Evolutionary conservation across 1,284 basidiomycete species (phyloP), one percentile per base, ranked within the genome.

Genomic region (Tilletia horrida): DNA sequence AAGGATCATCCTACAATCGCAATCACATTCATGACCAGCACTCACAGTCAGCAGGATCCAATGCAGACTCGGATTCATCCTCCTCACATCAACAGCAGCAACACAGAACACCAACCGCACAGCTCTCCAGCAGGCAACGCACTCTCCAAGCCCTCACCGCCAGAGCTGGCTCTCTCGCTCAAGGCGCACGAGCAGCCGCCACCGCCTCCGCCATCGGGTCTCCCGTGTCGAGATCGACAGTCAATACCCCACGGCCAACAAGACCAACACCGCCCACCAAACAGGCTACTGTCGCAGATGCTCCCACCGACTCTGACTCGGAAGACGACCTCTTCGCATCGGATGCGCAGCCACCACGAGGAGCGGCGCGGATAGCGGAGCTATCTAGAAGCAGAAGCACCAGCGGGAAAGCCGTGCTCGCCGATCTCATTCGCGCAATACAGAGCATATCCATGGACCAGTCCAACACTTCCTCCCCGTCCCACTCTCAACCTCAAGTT

Each of bases 11-110:
- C 14, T 21, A 66, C 55, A 42, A 62, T 62, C 7, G 63, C 64
- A 16, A 62, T 63, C n/a, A n/a, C n/a, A n/a, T n/a, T n/a, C 25
- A 62, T 44, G 29, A n/a, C 4, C 21, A 1, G 0, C 47, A 31
- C 9, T 35, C 65, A 21, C 64, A 6, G 1, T 23, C n/a, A 1
- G 14, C 4, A 35, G 43, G 25, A 1, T 31, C 63, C 7, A 48
- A 66, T 11, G 44, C 67, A 9, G 66, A 67, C 2, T 43, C 45
- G 14, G 29, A 29, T 27, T 59, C 55, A 59, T 35, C 29, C 29
- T 18, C 29, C 14, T 27, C 1, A 1, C 50, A 52, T 52, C 47
- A n/a, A 1, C 47, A 8, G 6, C 45, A 48, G 45, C 45, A 48
- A 3, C 45, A 4, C 18, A 6, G 16, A 48, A 3, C 45, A 7